These are phyloP conservation scores for Bjerkandera adusta DNA, from an alignment of 1,284 basidiomycete species.

Conservation along the genomic window DNA sequence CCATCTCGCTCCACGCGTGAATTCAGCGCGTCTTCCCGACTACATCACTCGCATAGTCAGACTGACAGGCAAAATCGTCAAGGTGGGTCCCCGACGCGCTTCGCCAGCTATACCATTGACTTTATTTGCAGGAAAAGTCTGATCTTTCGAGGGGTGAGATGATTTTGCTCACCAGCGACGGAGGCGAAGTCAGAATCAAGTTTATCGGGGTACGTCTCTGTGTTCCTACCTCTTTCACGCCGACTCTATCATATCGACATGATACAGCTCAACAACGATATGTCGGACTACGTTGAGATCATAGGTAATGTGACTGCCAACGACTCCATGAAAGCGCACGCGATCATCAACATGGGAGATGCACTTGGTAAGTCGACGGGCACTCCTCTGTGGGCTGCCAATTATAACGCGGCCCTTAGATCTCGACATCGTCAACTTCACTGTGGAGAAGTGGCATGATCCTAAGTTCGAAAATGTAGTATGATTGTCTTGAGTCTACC, in stretches of 20 bases:
- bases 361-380: slow-evolving; percentile 67
- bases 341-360: slow-evolving; percentile 59
- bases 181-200: slow-evolving; percentile 61
- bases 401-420: slow-evolving; percentile 38
- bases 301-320: slow-evolving; percentile 67
- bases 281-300: slow-evolving; percentile 68
- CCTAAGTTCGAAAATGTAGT: too few relatives aligned
- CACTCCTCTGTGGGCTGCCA: background rate
- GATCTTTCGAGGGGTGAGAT: slow-evolving; percentile 30
- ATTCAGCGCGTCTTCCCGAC: slow-evolving; percentile 54
- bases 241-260: background rate
- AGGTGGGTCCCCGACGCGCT: slow-evolving; percentile 38
- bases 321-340: slow-evolving; percentile 61
- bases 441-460: slow-evolving; percentile 64
- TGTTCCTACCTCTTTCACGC: background rate
- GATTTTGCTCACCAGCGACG: slow-evolving; percentile 70
- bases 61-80: slow-evolving; percentile 68
- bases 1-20: slow-evolving; percentile 58
- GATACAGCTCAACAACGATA: slow-evolving; percentile 47
- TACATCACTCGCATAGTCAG: slow-evolving; percentile 65
- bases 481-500: too few relatives aligned
- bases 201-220: slow-evolving; percentile 16
- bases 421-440: slow-evolving; percentile 63
- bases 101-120: background rate
- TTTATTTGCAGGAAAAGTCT: slow-evolving; percentile 1